Evolutionary conservation across 768 basidiomycete species (phyloP).

Genomic region (Porpolomopsis calyptriformis): DNA sequence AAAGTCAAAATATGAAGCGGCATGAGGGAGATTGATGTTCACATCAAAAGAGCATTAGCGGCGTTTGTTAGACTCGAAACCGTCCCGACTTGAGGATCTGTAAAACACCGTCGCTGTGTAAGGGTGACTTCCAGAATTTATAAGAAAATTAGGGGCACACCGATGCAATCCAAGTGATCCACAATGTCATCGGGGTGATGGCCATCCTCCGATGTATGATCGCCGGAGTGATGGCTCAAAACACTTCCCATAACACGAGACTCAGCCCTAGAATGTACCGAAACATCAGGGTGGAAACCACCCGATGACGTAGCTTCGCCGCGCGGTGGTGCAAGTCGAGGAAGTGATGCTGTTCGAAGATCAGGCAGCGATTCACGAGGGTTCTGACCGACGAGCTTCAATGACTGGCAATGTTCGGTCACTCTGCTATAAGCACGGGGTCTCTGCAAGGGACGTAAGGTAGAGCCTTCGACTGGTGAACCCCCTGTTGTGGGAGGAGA

Average conservation of each 20-base stretch:
- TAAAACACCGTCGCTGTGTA: not conserved
- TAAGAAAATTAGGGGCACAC: constrained; percentile 23
- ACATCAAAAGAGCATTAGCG: constrained; percentile 68
- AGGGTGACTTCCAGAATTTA: not conserved
- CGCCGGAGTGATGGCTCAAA: constrained; percentile 25
- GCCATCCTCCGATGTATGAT: constrained; percentile 8
- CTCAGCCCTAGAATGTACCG: constrained; percentile 26
- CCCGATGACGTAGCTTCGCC: constrained; percentile 21
- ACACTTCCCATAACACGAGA: constrained; percentile 36
- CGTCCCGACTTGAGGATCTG: constrained; percentile 66
- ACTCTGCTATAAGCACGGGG: constrained; percentile 4
- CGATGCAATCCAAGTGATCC: constrained; percentile 75
- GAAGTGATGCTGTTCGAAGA: not conserved
- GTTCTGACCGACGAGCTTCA: not conserved
- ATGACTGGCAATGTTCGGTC: not conserved
- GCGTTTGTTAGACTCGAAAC: constrained; percentile 70
- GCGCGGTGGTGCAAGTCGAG: not conserved
- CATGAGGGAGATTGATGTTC: constrained; percentile 6
- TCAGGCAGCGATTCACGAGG: not conserved
- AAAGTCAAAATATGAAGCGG: not conserved
- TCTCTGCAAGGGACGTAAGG: not conserved
- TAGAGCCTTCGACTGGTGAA: not conserved
- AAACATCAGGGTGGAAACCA: constrained; percentile 32
- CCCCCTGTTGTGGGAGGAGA: not conserved
- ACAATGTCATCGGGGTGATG: constrained; percentile 73